Percentiles rank a stretch among this genome's conserved stretches.
Evolutionary conservation across 2,329 filamentous ascomycete species (phyloP).

Genomic region (Xenosphaeropsis pyriputrescens): DNA sequence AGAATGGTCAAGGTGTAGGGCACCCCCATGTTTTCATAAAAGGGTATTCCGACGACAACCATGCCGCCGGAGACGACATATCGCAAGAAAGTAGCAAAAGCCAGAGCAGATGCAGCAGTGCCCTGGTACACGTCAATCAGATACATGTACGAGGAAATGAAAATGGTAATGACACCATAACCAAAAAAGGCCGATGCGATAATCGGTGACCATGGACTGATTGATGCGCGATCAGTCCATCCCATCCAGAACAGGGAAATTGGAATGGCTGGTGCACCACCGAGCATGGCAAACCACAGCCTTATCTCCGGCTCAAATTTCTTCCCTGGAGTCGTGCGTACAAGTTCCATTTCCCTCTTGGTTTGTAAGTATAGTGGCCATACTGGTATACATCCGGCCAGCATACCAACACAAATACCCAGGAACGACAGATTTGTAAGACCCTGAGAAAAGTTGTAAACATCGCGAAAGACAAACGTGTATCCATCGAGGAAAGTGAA

Average conservation of each 20-base stretch:
- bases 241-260: slow-evolving; percentile 29
- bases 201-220: slow-evolving; percentile 26
- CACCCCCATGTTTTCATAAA: background rate
- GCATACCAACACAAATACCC: slow-evolving; percentile 20
- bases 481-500: slow-evolving; percentile 35
- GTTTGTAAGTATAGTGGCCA: slow-evolving; percentile 5
- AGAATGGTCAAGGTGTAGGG: background rate
- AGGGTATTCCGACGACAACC: slow-evolving; percentile 13
- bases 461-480: slow-evolving; percentile 27
- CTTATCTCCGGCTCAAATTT: slow-evolving; percentile 20
- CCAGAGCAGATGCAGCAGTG: slow-evolving; percentile 21
- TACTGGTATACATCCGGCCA: slow-evolving; percentile 20
- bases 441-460: slow-evolving; percentile 24
- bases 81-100: slow-evolving; percentile 21
- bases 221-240: slow-evolving; percentile 23
- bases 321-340: slow-evolving; percentile 3
- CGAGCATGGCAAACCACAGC: slow-evolving; percentile 24
- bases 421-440: slow-evolving; percentile 25
- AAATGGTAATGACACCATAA: slow-evolving; percentile 25
- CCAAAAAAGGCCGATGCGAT: slow-evolving; percentile 23
- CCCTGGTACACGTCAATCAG: slow-evolving; percentile 24
- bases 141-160: slow-evolving; percentile 25
- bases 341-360: slow-evolving; percentile 4
- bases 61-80: slow-evolving; percentile 23
- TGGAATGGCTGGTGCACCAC: slow-evolving; percentile 21